These are phyloP conservation scores for Fulvia fulva DNA, from an alignment of 2,329 filamentous ascomycete species.

Conservation along the genomic window DNA sequence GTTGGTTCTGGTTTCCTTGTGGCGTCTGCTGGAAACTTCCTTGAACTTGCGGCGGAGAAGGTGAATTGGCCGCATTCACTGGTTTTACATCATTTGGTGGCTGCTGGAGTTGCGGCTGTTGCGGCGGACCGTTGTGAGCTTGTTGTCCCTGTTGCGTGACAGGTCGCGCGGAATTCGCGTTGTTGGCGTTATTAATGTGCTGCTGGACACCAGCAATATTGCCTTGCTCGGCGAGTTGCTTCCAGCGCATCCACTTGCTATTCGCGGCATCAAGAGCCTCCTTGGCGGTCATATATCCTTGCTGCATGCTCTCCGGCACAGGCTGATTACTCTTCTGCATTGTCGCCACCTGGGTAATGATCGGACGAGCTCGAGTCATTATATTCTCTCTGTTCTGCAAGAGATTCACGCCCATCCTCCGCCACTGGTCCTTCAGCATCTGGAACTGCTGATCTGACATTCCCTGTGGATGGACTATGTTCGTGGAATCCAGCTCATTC, in stretches of 20 bases:
- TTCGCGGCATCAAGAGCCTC: slow-evolving; percentile 11
- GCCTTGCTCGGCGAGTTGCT: slow-evolving; percentile 13
- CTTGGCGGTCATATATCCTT: slow-evolving; percentile 13
- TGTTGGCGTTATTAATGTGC: slow-evolving; percentile 10
- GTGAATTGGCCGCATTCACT: neutral
- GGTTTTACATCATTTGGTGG: slow-evolving; percentile 10
- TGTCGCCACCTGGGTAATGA: slow-evolving; percentile 10
- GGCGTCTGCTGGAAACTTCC: slow-evolving; percentile 11
- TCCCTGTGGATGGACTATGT: slow-evolving; percentile 13
- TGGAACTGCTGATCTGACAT: slow-evolving; percentile 13
- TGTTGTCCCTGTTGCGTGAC: slow-evolving; percentile 21
- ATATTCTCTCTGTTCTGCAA: slow-evolving; percentile 14
- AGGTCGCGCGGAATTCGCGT: slow-evolving; percentile 16
- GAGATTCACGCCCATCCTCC: slow-evolving; percentile 6
- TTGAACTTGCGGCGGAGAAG: neutral
- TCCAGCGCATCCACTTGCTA: slow-evolving; percentile 16
- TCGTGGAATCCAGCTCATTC: slow-evolving; percentile 14
- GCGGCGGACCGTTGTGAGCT: slow-evolving; percentile 13
- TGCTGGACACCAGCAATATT: slow-evolving; percentile 4
- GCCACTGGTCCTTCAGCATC: slow-evolving; percentile 9
- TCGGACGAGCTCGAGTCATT: slow-evolving; percentile 7
- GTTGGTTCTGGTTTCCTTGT: slow-evolving; percentile 18
- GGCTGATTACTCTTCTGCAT: slow-evolving; percentile 12
- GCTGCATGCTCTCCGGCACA: slow-evolving; percentile 9
- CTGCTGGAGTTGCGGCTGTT: slow-evolving; percentile 15